A percentile compares a stretch with the other conserved stretches of the same genome.
These are phyloP conservation scores for Blastobotrys malaysiensis DNA, from an alignment of 1,139 yeast species.

Conservation along the genomic window DNA sequence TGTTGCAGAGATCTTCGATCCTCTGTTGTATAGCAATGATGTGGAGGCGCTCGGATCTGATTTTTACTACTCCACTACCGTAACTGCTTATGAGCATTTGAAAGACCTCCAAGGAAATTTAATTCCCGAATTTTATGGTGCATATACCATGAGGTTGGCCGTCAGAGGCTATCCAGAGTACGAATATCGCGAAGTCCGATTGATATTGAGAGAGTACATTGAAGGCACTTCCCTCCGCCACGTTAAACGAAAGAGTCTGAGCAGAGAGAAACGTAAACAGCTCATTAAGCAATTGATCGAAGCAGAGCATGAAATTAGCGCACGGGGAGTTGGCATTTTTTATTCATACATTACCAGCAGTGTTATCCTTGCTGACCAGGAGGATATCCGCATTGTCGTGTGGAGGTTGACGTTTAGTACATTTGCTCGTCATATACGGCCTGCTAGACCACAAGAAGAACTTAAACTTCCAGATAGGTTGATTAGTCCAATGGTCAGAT, in stretches of 20 bases:
- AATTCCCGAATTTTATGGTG: neutral
- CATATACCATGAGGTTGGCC: neutral
- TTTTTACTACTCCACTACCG: neutral
- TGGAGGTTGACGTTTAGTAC: neutral
- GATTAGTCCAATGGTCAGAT: no score
- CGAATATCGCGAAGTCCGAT: neutral
- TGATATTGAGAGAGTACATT: neutral
- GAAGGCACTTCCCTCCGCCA: neutral
- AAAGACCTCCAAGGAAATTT: neutral
- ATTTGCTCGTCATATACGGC: no score
- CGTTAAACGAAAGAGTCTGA: neutral
- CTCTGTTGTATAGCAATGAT: neutral
- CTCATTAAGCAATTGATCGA: neutral
- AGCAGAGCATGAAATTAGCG: neutral
- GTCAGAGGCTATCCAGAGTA: neutral
- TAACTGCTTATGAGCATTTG: neutral
- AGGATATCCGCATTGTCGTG: neutral
- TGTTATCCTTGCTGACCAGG: neutral
- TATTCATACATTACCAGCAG: neutral
- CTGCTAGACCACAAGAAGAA: no score
- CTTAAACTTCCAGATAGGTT: no score
- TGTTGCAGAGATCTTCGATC: neutral
- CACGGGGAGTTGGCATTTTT: neutral
- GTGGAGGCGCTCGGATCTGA: neutral
- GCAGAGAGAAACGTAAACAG: neutral